A percentile compares a stretch with the other conserved stretches of the same genome.
Evolutionary conservation across 495 filamentous ascomycete species (phyloP).

Genomic region (Margaritispora aquatica): DNA sequence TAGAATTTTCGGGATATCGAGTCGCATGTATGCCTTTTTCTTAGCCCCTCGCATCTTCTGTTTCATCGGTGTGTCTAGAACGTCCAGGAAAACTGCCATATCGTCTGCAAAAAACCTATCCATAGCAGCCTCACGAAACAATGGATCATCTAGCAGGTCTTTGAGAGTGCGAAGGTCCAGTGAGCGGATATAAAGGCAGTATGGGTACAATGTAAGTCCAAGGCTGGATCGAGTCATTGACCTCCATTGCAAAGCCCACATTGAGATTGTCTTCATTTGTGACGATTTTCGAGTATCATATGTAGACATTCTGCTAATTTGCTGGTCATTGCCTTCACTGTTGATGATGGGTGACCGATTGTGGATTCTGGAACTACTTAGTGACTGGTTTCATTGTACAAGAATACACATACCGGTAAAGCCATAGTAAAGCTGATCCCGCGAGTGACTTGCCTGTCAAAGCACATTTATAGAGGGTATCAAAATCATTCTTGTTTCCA

Average conservation of each 20-base stretch:
- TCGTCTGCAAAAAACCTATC: slow-evolving; percentile 45
- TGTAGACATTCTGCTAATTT: slow-evolving; percentile 19
- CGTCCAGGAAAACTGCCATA: slow-evolving; percentile 30
- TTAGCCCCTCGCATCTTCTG: slow-evolving; percentile 17
- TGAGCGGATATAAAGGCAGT: slow-evolving; percentile 59
- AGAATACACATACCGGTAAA: slow-evolving; percentile 51
- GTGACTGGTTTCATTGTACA: too few relatives aligned
- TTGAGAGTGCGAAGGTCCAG: slow-evolving; percentile 56
- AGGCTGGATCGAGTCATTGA: slow-evolving; percentile 63
- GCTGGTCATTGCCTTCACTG: slow-evolving; percentile 11
- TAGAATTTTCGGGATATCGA: slow-evolving; percentile 17
- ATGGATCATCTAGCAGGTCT: slow-evolving; percentile 48
- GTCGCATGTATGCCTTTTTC: not conserved
- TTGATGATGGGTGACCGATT: slow-evolving; percentile 5
- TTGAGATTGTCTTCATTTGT: slow-evolving; percentile 29
- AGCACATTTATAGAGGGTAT: slow-evolving; percentile 50
- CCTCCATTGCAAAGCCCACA: slow-evolving; percentile 61
- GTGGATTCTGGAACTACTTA: slow-evolving; percentile 11
- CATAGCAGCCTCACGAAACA: slow-evolving; percentile 31
- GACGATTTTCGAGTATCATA: slow-evolving; percentile 23
- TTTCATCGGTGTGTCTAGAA: slow-evolving; percentile 16
- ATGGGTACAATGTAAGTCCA: slow-evolving; percentile 57
- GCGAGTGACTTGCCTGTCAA: slow-evolving; percentile 44
- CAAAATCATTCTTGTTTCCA: slow-evolving; percentile 43
- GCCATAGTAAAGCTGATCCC: slow-evolving; percentile 47